Conservation (phyloP, 495 filamentous ascomycete genomes). For the Tuber microsphaerosporum region DNA sequence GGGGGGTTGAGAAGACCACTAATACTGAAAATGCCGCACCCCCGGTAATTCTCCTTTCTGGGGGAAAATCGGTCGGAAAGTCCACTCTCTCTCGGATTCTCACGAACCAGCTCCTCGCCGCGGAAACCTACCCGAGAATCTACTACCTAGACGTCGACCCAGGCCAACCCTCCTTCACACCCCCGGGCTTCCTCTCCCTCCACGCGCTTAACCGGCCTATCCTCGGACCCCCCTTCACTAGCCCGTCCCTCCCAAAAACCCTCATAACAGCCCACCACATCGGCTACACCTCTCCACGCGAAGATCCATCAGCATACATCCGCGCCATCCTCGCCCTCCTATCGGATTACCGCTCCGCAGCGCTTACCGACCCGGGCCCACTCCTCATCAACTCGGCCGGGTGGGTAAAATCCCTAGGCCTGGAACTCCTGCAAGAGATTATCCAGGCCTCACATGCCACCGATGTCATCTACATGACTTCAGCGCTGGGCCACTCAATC, state of each 20-base stretch:
- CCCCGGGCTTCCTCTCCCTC: constrained; percentile 60
- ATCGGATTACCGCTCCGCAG: constrained; percentile 47
- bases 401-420: constrained; percentile 56
- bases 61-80: constrained; percentile 61
- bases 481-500: constrained; percentile 12
- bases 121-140: constrained; percentile 31
- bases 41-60: constrained; percentile 51
- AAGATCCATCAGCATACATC: constrained; percentile 58
- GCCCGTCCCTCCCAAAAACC: constrained; percentile 47
- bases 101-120: constrained; percentile 53
- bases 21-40: constrained; percentile 44
- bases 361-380: constrained; percentile 41
- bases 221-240: constrained; percentile 60
- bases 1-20: constrained; percentile 37
- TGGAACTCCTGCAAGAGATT: constrained; percentile 53
- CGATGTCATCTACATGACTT: constrained; percentile 45
- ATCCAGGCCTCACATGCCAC: constrained; percentile 49
- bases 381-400: constrained; percentile 60
- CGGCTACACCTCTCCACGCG: constrained; percentile 53
- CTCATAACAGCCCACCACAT: constrained; percentile 55
- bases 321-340: constrained; percentile 53
- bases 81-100: constrained; percentile 61
- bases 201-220: constrained; percentile 50
- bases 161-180: constrained; percentile 61
- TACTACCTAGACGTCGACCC: constrained; percentile 63